phyloP scores from a whole-genome alignment of 2,329 filamentous ascomycete species.

The Ilyonectria destructans region DNA sequence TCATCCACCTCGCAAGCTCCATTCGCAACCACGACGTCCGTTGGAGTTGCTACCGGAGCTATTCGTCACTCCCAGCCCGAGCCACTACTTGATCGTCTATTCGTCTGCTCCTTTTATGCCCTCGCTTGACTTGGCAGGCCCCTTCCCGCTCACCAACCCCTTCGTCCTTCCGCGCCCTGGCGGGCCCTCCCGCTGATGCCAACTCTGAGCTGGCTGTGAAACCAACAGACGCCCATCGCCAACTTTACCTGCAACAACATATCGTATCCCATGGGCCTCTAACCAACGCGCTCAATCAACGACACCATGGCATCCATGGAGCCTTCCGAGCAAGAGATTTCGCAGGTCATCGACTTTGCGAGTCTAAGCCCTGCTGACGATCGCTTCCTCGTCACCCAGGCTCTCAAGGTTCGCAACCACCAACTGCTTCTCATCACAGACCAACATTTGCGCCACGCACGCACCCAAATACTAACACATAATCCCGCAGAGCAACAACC shows the following conservation, averaged over 20 bases:
- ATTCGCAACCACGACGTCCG: slow-evolving; percentile 12
- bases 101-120: slow-evolving; percentile 15
- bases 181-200: slow-evolving; percentile 29
- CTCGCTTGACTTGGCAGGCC: slow-evolving; percentile 7
- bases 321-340: slow-evolving; percentile 57
- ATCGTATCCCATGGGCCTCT: neutral
- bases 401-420: slow-evolving; percentile 57
- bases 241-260: slow-evolving; percentile 13
- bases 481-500: slow-evolving; percentile 57
- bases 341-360: slow-evolving; percentile 61
- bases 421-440: slow-evolving; percentile 13
- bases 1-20: slow-evolving; percentile 28
- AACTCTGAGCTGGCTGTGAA: slow-evolving; percentile 11
- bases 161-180: slow-evolving; percentile 22
- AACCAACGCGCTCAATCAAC: slow-evolving; percentile 1
- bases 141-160: slow-evolving; percentile 12
- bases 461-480: slow-evolving; percentile 11
- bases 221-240: slow-evolving; percentile 18
- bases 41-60: slow-evolving; percentile 9
- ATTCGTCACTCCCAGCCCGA: neutral
- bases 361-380: slow-evolving; percentile 56
- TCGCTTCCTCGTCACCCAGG: slow-evolving; percentile 58
- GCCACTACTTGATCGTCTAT: neutral
- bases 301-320: slow-evolving; percentile 54
- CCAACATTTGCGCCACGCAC: neutral